Percentiles rank a stretch among this genome's conserved stretches.
Conservation (phyloP, 805 yeast genomes). For the Brettanomyces sp. region DNA sequence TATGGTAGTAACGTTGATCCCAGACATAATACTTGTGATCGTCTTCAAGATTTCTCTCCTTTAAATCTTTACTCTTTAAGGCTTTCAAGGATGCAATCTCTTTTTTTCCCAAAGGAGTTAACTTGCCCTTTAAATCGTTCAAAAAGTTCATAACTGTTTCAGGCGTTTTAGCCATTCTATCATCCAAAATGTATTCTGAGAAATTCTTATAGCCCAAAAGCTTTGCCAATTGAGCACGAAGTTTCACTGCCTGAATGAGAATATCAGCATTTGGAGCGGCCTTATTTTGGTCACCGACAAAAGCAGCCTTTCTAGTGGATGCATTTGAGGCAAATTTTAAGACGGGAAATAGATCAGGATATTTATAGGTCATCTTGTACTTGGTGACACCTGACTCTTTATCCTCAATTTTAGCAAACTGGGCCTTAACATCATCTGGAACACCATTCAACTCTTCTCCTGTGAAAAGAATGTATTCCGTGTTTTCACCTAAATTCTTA, state of each 20-base stretch:
- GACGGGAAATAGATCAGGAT: constrained; percentile 75
- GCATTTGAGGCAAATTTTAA: constrained; percentile 58
- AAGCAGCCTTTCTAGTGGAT: constrained; percentile 59
- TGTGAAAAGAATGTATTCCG: constrained; percentile 50
- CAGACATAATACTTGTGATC: constrained; percentile 47
- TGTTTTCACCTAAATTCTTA: constrained; percentile 64
- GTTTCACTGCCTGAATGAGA: constrained; percentile 47
- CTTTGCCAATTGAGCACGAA: constrained; percentile 55
- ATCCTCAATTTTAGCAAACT: constrained; percentile 38
- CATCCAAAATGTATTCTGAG: constrained; percentile 65
- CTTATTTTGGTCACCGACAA: constrained; percentile 59
- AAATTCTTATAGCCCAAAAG: constrained; percentile 58
- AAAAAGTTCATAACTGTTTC: constrained; percentile 53
- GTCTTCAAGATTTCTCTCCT: constrained; percentile 32
- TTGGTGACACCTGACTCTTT: constrained; percentile 28
- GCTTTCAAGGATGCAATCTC: constrained; percentile 41
- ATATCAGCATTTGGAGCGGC: constrained; percentile 55
- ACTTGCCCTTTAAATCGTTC: constrained; percentile 47
- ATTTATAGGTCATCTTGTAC: constrained; percentile 66
- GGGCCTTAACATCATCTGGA: constrained; percentile 52
- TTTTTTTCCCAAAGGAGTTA: constrained; percentile 47
- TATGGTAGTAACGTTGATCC: constrained; percentile 67
- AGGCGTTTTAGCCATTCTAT: constrained; percentile 70
- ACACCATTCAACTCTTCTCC: constrained; percentile 64
- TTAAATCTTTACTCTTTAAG: constrained; percentile 46